These are phyloP conservation scores for Corinectria fuckeliana DNA, from an alignment of 2,329 filamentous ascomycete genomes.

Conservation along the genomic window DNA sequence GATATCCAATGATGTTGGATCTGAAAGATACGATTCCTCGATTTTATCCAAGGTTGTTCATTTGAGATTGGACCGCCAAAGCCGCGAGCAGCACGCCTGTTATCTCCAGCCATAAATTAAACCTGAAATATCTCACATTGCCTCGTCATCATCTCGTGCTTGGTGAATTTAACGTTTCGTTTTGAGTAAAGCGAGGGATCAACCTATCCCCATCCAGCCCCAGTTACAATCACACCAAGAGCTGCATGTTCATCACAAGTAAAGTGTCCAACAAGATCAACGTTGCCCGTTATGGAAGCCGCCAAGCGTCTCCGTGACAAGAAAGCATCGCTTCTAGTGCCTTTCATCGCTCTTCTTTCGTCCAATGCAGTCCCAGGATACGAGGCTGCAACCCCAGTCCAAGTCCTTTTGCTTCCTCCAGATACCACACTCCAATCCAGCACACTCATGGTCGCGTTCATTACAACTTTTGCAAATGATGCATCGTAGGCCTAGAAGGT, in stretches of 20 bases:
- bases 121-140: neutral
- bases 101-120: no score
- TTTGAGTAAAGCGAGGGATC: neutral
- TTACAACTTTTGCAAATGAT: constrained; percentile 27
- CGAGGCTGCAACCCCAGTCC: constrained; percentile 38
- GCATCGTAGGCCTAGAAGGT: constrained; percentile 63
- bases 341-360: constrained; percentile 25
- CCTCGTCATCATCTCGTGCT: neutral
- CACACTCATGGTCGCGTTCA: constrained; percentile 38
- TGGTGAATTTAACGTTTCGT: neutral
- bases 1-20: no score
- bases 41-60: no score
- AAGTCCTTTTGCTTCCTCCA: constrained; percentile 32
- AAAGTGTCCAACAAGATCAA: constrained; percentile 27
- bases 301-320: constrained; percentile 15
- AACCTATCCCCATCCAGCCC: neutral
- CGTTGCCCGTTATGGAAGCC: constrained; percentile 14
- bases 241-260: neutral
- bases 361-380: constrained; percentile 26
- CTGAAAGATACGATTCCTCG: no score
- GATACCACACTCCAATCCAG: constrained; percentile 24
- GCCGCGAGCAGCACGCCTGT: no score
- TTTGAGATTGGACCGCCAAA: no score
- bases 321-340: constrained; percentile 36
- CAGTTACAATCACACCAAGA: neutral